phyloP scores from a whole-genome alignment of 2,329 filamentous ascomycete species.

The Cordyceps cateniannulata region DNA sequence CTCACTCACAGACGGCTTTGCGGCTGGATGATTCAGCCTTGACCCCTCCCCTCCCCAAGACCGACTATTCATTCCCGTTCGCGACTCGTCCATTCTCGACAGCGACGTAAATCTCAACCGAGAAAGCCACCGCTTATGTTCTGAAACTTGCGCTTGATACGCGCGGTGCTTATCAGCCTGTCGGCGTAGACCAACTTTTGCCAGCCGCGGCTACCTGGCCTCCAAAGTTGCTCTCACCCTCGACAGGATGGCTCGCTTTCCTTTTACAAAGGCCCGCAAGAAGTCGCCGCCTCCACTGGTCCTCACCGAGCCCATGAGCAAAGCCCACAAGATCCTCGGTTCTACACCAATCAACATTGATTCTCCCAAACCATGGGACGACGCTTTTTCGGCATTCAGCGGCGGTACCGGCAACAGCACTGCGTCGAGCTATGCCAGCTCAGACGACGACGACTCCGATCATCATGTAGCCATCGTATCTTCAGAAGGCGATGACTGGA shows the following conservation, averaged over 20 bases:
- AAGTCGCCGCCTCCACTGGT: slow-evolving; percentile 28
- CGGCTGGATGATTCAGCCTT: slow-evolving; percentile 5
- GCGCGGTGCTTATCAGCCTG: not conserved
- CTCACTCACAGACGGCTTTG: not conserved
- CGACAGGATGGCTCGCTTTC: slow-evolving; percentile 38
- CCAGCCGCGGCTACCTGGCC: not conserved
- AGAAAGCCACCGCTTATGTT: not conserved
- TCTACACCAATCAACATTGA: slow-evolving; percentile 39
- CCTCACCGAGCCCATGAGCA: slow-evolving; percentile 36
- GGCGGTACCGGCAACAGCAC: slow-evolving; percentile 37
- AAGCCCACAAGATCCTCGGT: slow-evolving; percentile 46
- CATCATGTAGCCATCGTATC: slow-evolving; percentile 18
- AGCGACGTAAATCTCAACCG: not conserved
- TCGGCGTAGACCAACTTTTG: not conserved
- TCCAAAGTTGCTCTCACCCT: not conserved
- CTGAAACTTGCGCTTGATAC: not conserved
- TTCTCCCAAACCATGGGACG: slow-evolving; percentile 35
- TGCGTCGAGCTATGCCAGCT: slow-evolving; percentile 22
- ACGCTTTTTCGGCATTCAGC: slow-evolving; percentile 37
- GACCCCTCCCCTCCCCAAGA: slow-evolving; percentile 5
- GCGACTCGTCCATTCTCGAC: not conserved
- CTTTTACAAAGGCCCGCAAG: slow-evolving; percentile 41
- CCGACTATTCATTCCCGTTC: not conserved
- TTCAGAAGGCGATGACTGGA: slow-evolving; percentile 28
- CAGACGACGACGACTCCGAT: slow-evolving; percentile 16